Base-by-base conservation (phyloP, 805 yeast genomes). In the Candida broadrunensis region DNA sequence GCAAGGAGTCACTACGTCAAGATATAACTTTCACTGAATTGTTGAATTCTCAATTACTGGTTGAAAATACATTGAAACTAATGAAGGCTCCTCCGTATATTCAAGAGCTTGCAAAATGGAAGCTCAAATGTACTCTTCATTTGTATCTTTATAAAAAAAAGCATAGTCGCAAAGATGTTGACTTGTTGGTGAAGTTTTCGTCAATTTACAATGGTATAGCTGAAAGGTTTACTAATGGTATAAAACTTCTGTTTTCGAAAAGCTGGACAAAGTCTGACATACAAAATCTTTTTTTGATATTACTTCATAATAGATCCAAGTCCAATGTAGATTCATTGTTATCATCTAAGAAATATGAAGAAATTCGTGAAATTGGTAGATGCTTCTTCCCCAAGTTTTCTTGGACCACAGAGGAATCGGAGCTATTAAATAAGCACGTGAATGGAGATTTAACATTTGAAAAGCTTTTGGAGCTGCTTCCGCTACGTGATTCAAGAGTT, bases 351-450 rank as follows among this genome's bases (percentile, higher is more conserved):
- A 2, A 24, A 11, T 8, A 34, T 12, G 33, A 38, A 9, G 37
- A 38, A 20, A 25, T 33, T 2, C 39, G 36, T 5, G 62, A 59
- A 39, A 46, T 58, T 31, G 51, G 60, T 13, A 33, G 32, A 18
- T 26, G 41, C 2, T 44, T 50, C 2, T 36, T 58, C 6, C 38
- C 44, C 19, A 34, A 37, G 4, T 15, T 40, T 5, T 54, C 49
- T 18, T 50, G 60, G 36, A 57, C 69, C 5, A 38, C 42, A 4
- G 60, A 59, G 3, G 70, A 64, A 38, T 55, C 49, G 18, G 43
- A 47, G 19, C 24, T 43, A 17, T 44, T 61, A 37, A 51, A 53
- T 35, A 36, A 41, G 15, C 33, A 42, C n/a, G 35, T 58, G 8
- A 44, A 45, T 27, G 41, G 45, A 14, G 46, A 50, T 4, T 33